Percentiles rank a stretch among this genome's conserved stretches.
Conservation (phyloP, 257 asterid genomes). For the Scutellaria baicalensis region DNA sequence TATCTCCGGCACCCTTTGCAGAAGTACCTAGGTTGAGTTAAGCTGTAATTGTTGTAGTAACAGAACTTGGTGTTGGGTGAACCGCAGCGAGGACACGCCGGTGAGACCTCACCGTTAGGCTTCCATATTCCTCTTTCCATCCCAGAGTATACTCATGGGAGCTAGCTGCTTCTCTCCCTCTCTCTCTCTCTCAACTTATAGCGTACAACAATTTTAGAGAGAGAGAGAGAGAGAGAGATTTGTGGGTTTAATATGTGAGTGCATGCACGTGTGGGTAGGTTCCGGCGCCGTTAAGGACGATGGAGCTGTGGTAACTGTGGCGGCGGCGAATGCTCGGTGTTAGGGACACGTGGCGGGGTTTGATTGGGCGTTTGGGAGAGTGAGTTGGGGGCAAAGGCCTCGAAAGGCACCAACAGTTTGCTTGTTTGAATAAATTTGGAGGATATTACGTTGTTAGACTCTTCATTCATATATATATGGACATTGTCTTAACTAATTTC, state of each 20-base stretch:
- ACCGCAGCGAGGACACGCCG: constrained; percentile 79
- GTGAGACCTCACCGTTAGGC: constrained; percentile 36
- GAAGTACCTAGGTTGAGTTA: constrained; percentile 71
- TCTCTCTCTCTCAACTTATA: neutral
- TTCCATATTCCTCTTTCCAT: constrained; percentile 59
- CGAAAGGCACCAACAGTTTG: constrained; percentile 20
- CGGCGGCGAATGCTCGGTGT: constrained; percentile 60
- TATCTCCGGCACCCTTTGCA: constrained; percentile 77
- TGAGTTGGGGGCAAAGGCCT: constrained; percentile 50
- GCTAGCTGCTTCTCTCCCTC: too few species aligned
- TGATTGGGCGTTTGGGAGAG: constrained; percentile 24
- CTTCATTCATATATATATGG: too few species aligned
- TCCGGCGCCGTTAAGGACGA: constrained; percentile 30
- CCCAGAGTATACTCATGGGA: constrained; percentile 16
- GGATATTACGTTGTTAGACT: too few species aligned
- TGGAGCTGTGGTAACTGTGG: constrained; percentile 21
- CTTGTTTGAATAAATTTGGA: constrained; percentile 2
- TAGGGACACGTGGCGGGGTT: constrained; percentile 26
- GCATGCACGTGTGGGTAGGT: constrained; percentile 40
- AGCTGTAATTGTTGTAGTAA: constrained; percentile 80
- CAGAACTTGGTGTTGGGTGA: constrained; percentile 75
- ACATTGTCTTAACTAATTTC: too few species aligned
- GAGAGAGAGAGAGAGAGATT: constrained; percentile 4
- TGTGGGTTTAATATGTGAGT: neutral
- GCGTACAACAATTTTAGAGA: neutral